Evolutionary conservation across 106 monocot genomes (phyloP).

Genomic region (Allium sativum): DNA sequence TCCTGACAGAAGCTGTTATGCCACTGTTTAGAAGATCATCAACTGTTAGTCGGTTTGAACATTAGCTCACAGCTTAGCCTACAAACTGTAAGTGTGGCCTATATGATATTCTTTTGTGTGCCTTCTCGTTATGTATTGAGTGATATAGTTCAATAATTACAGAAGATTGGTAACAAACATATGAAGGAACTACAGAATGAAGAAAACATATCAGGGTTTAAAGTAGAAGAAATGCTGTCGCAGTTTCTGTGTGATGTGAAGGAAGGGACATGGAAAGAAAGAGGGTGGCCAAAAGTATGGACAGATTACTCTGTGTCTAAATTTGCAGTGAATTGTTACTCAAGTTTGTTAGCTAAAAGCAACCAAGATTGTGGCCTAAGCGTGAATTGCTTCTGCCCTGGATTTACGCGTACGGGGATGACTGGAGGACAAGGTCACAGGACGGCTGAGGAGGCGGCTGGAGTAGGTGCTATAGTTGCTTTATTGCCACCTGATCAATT

Average conservation of each 20-base stretch:
- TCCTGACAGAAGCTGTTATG: constrained; percentile 44
- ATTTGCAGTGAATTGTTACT: constrained; percentile 61
- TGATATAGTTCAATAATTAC: not conserved
- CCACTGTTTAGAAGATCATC: constrained; percentile 49
- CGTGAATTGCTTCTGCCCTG: constrained; percentile 79
- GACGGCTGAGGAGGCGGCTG: constrained; percentile 54
- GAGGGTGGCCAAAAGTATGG: constrained; percentile 77
- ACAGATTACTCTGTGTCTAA: constrained; percentile 79
- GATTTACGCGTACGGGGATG: constrained; percentile 68
- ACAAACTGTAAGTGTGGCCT: constrained; percentile 34
- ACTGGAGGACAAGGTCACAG: constrained; percentile 32
- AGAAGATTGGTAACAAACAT: constrained; percentile 27
- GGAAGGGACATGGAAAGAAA: constrained; percentile 38
- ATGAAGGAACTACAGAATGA: constrained; percentile 23
- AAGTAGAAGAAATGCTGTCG: constrained; percentile 30
- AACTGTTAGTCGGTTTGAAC: constrained; percentile 38
- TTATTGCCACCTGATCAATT: constrained; percentile 18
- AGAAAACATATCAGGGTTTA: constrained; percentile 25
- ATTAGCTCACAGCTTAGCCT: constrained; percentile 68
- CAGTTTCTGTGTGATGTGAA: constrained; percentile 40
- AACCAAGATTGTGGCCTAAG: constrained; percentile 18
- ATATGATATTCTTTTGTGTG: not conserved
- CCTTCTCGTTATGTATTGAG: not conserved
- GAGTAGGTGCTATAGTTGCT: constrained; percentile 20
- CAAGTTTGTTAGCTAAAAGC: constrained; percentile 27